Conservation (phyloP, 1,139 yeast genomes). For the Magnusiomyces ingens region DNA sequence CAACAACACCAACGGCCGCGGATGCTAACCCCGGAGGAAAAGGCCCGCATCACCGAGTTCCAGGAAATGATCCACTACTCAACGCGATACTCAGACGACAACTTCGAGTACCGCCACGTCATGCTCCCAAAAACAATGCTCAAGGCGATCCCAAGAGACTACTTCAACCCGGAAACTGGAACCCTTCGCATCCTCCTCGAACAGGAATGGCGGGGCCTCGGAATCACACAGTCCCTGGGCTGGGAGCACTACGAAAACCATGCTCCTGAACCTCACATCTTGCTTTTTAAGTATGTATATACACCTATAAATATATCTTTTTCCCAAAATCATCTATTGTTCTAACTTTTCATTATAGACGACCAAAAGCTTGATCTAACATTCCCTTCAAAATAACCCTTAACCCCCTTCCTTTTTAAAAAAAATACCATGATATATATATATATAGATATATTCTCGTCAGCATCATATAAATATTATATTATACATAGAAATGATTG, state of each 20-base stretch:
- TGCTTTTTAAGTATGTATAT: constrained; percentile 65
- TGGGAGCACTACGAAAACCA: constrained; percentile 99
- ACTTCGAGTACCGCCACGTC: constrained; percentile 88
- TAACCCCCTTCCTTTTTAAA: too few species aligned
- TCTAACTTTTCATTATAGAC: too few species aligned
- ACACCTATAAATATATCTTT: too few species aligned
- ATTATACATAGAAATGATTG: too few species aligned
- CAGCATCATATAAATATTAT: too few species aligned
- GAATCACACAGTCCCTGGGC: constrained; percentile 94
- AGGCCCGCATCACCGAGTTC: constrained; percentile 81
- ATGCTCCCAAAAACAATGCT: constrained; percentile 95
- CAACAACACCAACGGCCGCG: constrained; percentile 34
- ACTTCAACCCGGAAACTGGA: constrained; percentile 91
- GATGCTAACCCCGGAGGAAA: constrained; percentile 72
- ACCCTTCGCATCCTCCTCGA: constrained; percentile 84
- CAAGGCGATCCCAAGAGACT: constrained; percentile 91
- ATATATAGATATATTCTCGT: too few species aligned
- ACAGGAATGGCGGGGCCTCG: constrained; percentile 98
- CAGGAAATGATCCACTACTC: constrained; percentile 94
- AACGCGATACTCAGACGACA: constrained; percentile 84
- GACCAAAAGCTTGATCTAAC: too few species aligned
- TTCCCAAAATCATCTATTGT: too few species aligned
- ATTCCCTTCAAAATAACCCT: too few species aligned
- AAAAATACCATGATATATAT: too few species aligned
- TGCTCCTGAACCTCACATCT: constrained; percentile 96